Percentiles rank a stretch among this genome's conserved stretches.
phyloP scores from a whole-genome alignment of 2,329 filamentous ascomycete species.

The Colletotrichum liriopes region DNA sequence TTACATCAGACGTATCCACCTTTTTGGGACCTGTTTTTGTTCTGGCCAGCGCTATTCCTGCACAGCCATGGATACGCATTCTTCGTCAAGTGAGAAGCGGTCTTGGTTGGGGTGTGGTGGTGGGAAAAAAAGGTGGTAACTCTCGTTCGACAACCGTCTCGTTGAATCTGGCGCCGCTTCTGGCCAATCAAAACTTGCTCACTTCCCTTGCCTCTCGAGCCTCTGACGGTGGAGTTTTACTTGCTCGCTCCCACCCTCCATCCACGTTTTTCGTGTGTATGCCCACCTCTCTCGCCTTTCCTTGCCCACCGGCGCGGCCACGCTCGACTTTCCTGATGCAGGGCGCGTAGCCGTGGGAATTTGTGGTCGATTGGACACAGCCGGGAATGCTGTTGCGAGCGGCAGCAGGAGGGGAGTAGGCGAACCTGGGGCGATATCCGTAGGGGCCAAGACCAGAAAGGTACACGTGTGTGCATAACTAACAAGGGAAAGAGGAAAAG shows the following conservation, averaged over 20 bases:
- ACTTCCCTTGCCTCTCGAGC: conserved; percentile 45
- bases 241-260: conserved; percentile 40
- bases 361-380: background rate
- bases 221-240: conserved; percentile 40
- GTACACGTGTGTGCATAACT: background rate
- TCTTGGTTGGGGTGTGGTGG: conserved; percentile 17
- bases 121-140: conserved; percentile 10
- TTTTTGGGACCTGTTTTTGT: background rate
- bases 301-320: background rate
- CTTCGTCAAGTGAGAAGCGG: conserved; percentile 21
- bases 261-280: conserved; percentile 2
- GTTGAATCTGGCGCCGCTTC: conserved; percentile 40
- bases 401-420: background rate
- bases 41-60: conserved; percentile 22
- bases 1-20: conserved; percentile 29
- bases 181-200: conserved; percentile 66
- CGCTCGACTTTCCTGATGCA: conserved; percentile 32
- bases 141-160: conserved; percentile 41
- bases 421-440: conserved; percentile 24
- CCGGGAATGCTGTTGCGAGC: background rate
- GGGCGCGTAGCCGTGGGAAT: conserved; percentile 7
- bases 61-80: conserved; percentile 41
- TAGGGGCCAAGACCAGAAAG: background rate
- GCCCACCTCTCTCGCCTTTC: conserved; percentile 5
- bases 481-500: conserved; percentile 8